Conservation (phyloP, 352 stramenopile species). For the Peronosclerospora sorghi region DNA sequence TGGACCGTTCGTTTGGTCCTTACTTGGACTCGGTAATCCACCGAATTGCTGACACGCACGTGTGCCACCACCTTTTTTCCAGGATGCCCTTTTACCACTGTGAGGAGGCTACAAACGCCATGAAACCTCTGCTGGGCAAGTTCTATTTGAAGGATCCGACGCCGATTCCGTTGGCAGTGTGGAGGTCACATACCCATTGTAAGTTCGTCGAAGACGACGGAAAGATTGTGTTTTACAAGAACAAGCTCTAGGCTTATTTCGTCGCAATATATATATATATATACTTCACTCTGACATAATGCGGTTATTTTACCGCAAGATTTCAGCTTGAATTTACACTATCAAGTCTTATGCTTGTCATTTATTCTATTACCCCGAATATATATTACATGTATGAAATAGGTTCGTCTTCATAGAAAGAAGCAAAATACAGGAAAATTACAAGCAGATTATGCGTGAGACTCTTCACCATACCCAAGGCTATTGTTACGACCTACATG, state of each 20-base stretch:
- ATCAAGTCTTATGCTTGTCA: too few relatives aligned
- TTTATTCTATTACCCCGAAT: too few relatives aligned
- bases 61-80: slow-evolving; percentile 97
- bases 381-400: too few relatives aligned
- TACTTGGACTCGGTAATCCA: slow-evolving; percentile 96
- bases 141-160: slow-evolving; percentile 94
- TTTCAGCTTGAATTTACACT: too few relatives aligned
- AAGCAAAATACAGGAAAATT: too few relatives aligned
- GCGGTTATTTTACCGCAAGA: too few relatives aligned
- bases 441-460: too few relatives aligned
- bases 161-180: slow-evolving; percentile 83
- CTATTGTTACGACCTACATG: too few relatives aligned
- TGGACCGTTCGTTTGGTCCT: slow-evolving; percentile 93
- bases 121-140: slow-evolving; percentile 89
- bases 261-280: too few relatives aligned
- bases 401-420: too few relatives aligned
- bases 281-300: too few relatives aligned
- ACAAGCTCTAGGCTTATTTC: slow-evolving; percentile 31
- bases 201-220: slow-evolving; percentile 91
- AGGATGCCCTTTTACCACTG: slow-evolving; percentile 99
- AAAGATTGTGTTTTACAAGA: slow-evolving; percentile 88
- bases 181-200: slow-evolving; percentile 87
- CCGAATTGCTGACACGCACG: slow-evolving; percentile 96
- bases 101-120: slow-evolving; percentile 87
- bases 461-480: too few relatives aligned